Evolutionary conservation across 2,329 filamentous ascomycete species (phyloP).

Genomic region (Rhexocercosporidium sp.): DNA sequence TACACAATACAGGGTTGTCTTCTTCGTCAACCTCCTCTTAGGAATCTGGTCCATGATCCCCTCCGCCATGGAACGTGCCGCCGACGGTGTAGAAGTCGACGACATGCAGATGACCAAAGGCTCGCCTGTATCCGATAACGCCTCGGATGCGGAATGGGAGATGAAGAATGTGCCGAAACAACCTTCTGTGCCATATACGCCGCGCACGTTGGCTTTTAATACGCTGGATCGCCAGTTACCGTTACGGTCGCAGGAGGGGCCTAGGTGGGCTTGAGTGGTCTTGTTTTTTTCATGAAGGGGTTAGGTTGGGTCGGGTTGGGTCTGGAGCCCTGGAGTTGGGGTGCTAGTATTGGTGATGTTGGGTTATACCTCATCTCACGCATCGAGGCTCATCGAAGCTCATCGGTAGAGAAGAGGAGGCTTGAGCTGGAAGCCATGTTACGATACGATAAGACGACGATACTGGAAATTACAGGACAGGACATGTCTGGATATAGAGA

Average conservation of each 20-base stretch:
- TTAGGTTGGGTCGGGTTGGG: neutral
- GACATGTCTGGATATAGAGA: neutral
- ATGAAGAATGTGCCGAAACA: constrained; percentile 57
- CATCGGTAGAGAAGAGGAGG: no score
- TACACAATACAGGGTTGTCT: constrained; percentile 55
- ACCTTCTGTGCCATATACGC: constrained; percentile 60
- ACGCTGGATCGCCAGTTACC: constrained; percentile 64
- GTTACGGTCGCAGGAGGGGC: constrained; percentile 44
- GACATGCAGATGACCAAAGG: constrained; percentile 45
- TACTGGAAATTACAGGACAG: neutral
- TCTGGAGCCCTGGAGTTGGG: neutral
- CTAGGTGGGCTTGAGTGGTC: constrained; percentile 16
- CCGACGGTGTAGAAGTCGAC: constrained; percentile 60
- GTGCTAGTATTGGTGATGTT: neutral
- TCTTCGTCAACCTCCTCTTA: constrained; percentile 62
- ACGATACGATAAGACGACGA: constrained; percentile 4
- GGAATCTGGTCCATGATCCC: constrained; percentile 59
- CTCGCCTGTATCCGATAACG: constrained; percentile 43
- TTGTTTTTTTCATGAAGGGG: neutral
- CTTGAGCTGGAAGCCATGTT: neutral
- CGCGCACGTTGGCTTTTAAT: constrained; percentile 71
- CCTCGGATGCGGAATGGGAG: constrained; percentile 58
- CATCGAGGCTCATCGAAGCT: no score
- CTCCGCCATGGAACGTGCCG: constrained; percentile 45
- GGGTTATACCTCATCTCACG: neutral